Evolutionary conservation across 257 asterid species (phyloP).

Genomic region (Paulownia fortunei): DNA sequence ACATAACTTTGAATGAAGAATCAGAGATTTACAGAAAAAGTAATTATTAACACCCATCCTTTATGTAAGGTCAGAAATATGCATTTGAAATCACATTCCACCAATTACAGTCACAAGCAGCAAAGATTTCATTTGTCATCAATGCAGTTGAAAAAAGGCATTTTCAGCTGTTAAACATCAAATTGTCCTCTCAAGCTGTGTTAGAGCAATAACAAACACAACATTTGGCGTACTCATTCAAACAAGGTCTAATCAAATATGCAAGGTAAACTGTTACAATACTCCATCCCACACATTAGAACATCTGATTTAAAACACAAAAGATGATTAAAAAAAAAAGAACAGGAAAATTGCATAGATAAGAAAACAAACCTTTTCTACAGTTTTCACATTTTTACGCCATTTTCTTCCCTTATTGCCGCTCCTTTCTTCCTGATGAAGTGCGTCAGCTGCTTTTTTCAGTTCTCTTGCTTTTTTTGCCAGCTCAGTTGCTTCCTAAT

Average conservation of each 20-base stretch:
- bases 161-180: not conserved
- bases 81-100: not conserved
- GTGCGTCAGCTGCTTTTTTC: slow-evolving; percentile 86
- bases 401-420: slow-evolving; percentile 89
- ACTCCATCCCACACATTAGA: slow-evolving; percentile 8
- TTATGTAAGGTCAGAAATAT: slow-evolving; percentile 5
- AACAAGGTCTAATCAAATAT: slow-evolving; percentile 2
- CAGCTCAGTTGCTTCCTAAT: slow-evolving; percentile 90
- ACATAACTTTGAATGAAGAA: not conserved
- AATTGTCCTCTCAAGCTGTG: not conserved
- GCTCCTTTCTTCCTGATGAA: slow-evolving; percentile 88
- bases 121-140: not conserved
- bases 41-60: not conserved
- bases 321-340: not conserved
- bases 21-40: not conserved
- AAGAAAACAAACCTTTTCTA: slow-evolving; percentile 67
- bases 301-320: slow-evolving; percentile 14
- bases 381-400: slow-evolving; percentile 90
- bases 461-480: slow-evolving; percentile 85
- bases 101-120: not conserved
- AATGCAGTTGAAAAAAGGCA: not conserved
- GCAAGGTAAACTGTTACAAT: slow-evolving; percentile 8
- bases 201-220: slow-evolving; percentile 1
- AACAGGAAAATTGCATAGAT: slow-evolving; percentile 13
- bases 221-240: not conserved